Conservation (phyloP, 148 eudicot genomes). For the Cornus controversa region DNA sequence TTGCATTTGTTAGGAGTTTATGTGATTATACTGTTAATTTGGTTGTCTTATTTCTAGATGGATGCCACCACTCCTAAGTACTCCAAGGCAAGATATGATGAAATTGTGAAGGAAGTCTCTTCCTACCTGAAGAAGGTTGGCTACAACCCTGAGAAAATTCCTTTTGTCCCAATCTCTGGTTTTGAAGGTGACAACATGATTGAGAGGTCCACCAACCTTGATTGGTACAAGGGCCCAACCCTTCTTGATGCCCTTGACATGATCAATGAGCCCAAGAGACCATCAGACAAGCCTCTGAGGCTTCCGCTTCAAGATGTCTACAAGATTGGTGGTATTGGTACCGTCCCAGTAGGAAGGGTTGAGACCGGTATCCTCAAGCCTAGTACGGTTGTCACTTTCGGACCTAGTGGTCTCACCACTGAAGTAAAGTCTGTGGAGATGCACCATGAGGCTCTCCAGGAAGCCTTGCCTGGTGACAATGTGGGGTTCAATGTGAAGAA, state of each 20-base stretch:
- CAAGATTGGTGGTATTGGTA: slow-evolving; percentile 17
- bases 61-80: slow-evolving; percentile 22
- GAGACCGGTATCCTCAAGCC: slow-evolving; percentile 10
- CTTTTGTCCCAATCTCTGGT: slow-evolving; percentile 15
- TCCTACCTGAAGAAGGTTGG: slow-evolving; percentile 20
- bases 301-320: slow-evolving; percentile 16
- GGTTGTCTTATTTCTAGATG: slow-evolving; percentile 1
- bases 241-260: slow-evolving; percentile 11
- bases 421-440: slow-evolving; percentile 14
- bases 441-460: slow-evolving; percentile 11
- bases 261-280: slow-evolving; percentile 14
- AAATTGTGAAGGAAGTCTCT: slow-evolving; percentile 16
- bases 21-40: neutral
- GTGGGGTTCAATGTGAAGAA: slow-evolving; percentile 15
- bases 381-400: slow-evolving; percentile 12
- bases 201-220: slow-evolving; percentile 16
- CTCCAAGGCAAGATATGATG: slow-evolving; percentile 15
- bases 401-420: slow-evolving; percentile 14
- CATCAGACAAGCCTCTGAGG: slow-evolving; percentile 15
- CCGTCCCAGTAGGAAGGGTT: slow-evolving; percentile 13
- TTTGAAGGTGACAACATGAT: slow-evolving; percentile 20
- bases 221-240: slow-evolving; percentile 20
- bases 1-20: too few relatives aligned
- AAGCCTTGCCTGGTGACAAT: slow-evolving; percentile 15
- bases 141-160: slow-evolving; percentile 11